Evolutionary conservation across 1,284 basidiomycete genomes (phyloP).

Genomic region (Boletus semigastroideus): DNA sequence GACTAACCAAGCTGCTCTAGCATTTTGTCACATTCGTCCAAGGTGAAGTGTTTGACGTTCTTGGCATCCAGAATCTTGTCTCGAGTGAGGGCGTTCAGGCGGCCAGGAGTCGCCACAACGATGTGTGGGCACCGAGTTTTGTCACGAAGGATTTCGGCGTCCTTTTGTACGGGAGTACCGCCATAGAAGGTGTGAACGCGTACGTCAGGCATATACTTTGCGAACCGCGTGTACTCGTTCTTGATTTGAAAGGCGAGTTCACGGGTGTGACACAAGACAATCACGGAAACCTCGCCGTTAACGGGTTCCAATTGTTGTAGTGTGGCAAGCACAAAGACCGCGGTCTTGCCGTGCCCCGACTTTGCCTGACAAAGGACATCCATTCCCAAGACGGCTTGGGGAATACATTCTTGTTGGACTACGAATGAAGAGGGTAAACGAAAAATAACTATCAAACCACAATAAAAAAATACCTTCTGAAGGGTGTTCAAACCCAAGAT

Average conservation of each 20-base stretch:
- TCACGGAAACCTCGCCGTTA: conserved; percentile 95
- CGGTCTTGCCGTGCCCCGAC: conserved; percentile 99
- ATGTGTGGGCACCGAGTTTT: conserved; percentile 99
- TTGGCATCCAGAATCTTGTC: conserved; percentile 93
- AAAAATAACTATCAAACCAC: background rate
- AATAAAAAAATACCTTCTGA: conserved; percentile 79
- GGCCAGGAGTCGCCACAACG: conserved; percentile 96
- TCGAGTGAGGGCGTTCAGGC: conserved; percentile 88
- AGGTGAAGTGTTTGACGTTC: conserved; percentile 97
- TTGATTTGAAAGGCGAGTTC: conserved; percentile 99
- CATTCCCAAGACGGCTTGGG: conserved; percentile 99
- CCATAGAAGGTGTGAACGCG: conserved; percentile 98
- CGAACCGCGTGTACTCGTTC: conserved; percentile 99
- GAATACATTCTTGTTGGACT: conserved; percentile 99
- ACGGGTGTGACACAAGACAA: conserved; percentile 98
- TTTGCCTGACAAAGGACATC: conserved; percentile 99
- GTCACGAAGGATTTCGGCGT: conserved; percentile 92
- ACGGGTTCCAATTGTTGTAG: conserved; percentile 99
- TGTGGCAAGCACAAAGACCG: conserved; percentile 97
- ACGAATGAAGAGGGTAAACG: conserved; percentile 1
- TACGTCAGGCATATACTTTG: conserved; percentile 99
- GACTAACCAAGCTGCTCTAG: conserved; percentile 99
- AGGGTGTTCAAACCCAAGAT: conserved; percentile 99
- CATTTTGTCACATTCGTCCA: conserved; percentile 99
- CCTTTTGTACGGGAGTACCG: conserved; percentile 93